phyloP scores from a whole-genome alignment of 352 stramenopile genomes.

The Thalassiosira livingstoniorum region DNA sequence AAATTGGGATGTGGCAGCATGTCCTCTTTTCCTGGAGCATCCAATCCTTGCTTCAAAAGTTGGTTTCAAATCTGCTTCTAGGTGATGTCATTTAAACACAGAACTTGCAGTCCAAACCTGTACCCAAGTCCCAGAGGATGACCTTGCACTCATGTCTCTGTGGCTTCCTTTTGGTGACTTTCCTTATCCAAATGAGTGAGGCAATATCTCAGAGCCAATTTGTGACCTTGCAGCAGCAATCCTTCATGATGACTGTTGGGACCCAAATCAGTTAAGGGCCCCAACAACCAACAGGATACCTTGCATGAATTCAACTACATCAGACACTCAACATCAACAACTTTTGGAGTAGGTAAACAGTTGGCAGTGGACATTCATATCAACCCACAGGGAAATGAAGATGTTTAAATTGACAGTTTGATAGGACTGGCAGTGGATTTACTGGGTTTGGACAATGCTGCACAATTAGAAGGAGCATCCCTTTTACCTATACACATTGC shows the following conservation, averaged over 20 bases:
- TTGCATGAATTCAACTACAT: not conserved
- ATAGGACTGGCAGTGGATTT: slow-evolving; percentile 6
- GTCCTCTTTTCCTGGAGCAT: not conserved
- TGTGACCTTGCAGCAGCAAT: slow-evolving; percentile 1
- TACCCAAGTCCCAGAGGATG: not conserved
- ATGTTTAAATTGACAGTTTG: slow-evolving; percentile 11
- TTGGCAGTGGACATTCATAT: slow-evolving; percentile 13
- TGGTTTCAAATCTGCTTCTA: slow-evolving; percentile 16
- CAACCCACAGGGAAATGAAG: not conserved
- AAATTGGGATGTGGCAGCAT: not conserved
- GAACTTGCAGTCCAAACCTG: not conserved
- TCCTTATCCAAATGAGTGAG: slow-evolving; percentile 4
- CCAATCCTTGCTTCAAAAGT: slow-evolving; percentile 17
- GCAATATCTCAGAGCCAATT: slow-evolving; percentile 5
- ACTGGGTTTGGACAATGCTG: not conserved
- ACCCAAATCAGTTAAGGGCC: not conserved
- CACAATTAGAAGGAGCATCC: not conserved
- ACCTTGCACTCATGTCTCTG: not conserved
- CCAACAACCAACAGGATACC: no score
- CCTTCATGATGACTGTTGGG: slow-evolving; percentile 6
- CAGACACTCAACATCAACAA: no score
- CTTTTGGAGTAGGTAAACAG: slow-evolving; percentile 4
- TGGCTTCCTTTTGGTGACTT: slow-evolving; percentile 11
- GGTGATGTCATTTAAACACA: not conserved
- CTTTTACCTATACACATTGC: not conserved